A percentile compares a stretch with the other conserved stretches of the same genome.
Evolutionary conservation across 805 yeast genomes (phyloP).

Genomic region (Ogataea sp.): DNA sequence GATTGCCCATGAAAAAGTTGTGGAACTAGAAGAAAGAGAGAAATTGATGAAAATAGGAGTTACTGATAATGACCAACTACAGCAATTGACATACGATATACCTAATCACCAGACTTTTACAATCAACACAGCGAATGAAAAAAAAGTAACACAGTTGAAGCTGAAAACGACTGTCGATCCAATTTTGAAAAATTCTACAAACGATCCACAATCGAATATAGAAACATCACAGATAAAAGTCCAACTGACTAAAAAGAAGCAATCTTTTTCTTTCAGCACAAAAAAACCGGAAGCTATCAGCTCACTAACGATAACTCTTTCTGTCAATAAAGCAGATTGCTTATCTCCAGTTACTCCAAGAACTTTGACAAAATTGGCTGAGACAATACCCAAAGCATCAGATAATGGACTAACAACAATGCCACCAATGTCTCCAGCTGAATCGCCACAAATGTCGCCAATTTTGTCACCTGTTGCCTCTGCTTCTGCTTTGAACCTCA

Average conservation of each 20-base stretch:
- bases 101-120: constrained; percentile 7
- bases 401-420: neutral
- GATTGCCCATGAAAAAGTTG: constrained; percentile 7
- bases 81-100: constrained; percentile 10
- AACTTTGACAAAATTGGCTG: constrained; percentile 2
- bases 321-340: constrained; percentile 4
- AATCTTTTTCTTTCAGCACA: constrained; percentile 9
- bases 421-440: constrained; percentile 4
- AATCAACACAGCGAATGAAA: constrained; percentile 3
- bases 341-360: constrained; percentile 12
- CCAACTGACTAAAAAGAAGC: constrained; percentile 10
- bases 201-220: neutral
- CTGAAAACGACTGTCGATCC: constrained; percentile 6
- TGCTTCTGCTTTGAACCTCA: neutral
- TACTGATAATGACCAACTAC: constrained; percentile 8
- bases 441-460: constrained; percentile 2
- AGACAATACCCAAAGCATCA: neutral
- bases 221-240: constrained; percentile 1
- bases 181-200: neutral
- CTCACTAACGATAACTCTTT: constrained; percentile 2
- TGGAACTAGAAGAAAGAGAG: constrained; percentile 8
- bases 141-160: constrained; percentile 9
- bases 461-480: constrained; percentile 3
- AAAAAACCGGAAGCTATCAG: constrained; percentile 10
- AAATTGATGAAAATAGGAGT: constrained; percentile 13